Conservation (phyloP, 2,329 filamentous ascomycete species). For the Malbranchea cinnamomea region DNA sequence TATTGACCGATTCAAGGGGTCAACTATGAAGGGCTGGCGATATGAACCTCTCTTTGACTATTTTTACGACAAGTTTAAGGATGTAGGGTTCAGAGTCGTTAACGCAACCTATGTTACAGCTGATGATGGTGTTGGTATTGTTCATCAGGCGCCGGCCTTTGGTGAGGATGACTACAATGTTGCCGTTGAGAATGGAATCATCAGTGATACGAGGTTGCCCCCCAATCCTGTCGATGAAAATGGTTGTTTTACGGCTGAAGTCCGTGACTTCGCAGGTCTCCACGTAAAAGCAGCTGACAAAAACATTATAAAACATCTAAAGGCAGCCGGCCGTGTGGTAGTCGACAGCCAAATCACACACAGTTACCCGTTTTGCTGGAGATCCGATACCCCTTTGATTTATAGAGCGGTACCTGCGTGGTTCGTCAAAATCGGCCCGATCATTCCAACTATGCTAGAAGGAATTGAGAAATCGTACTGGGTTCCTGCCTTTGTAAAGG, state of each 20-base stretch:
- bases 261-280: constrained; percentile 68
- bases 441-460: constrained; percentile 76
- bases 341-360: constrained; percentile 80
- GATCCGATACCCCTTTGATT: constrained; percentile 89
- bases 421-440: constrained; percentile 79
- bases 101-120: constrained; percentile 77
- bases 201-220: constrained; percentile 61
- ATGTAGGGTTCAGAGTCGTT: constrained; percentile 65
- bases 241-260: constrained; percentile 61
- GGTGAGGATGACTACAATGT: constrained; percentile 94
- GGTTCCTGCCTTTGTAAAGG: constrained; percentile 83
- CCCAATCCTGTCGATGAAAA: constrained; percentile 82
- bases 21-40: constrained; percentile 73
- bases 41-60: constrained; percentile 85
- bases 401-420: constrained; percentile 85
- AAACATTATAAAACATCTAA: constrained; percentile 79
- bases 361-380: constrained; percentile 85
- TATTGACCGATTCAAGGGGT: constrained; percentile 63
- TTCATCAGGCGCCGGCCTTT: constrained; percentile 85
- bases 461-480: constrained; percentile 83
- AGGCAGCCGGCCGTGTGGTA: constrained; percentile 58
- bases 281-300: constrained; percentile 90
- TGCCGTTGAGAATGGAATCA: constrained; percentile 59
- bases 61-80: constrained; percentile 78
- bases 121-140: constrained; percentile 82